phyloP scores from a whole-genome alignment of 1,284 basidiomycete species.

The Ustilago bromivora region DNA sequence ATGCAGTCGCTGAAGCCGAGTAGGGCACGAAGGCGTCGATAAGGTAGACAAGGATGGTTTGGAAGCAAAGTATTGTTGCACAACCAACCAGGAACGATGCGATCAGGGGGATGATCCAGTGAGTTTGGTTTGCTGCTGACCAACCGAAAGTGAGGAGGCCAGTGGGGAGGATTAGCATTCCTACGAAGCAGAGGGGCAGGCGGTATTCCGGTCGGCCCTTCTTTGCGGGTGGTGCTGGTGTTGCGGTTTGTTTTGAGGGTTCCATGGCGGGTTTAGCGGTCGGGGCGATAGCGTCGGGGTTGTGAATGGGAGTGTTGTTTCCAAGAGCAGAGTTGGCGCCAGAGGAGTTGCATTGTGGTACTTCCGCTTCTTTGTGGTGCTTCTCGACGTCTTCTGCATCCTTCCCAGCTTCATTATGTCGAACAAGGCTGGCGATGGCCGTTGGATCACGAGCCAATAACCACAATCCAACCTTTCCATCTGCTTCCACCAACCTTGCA shows the following conservation, averaged over 20 bases:
- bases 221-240: slow-evolving; percentile 7
- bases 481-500: slow-evolving; percentile 48
- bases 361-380: neutral
- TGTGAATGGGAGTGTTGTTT: slow-evolving; percentile 21
- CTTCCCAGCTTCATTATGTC: neutral
- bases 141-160: slow-evolving; percentile 71
- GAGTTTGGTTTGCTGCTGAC: slow-evolving; percentile 48
- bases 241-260: neutral
- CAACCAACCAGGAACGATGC: slow-evolving; percentile 58
- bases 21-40: slow-evolving; percentile 72
- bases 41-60: slow-evolving; percentile 71
- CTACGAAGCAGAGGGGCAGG: slow-evolving; percentile 71
- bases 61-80: slow-evolving; percentile 71
- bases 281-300: slow-evolving; percentile 1
- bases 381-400: slow-evolving; percentile 9
- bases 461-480: slow-evolving; percentile 48
- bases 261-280: neutral
- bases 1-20: slow-evolving; percentile 71
- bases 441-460: slow-evolving; percentile 29
- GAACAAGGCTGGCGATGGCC: neutral
- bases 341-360: neutral
- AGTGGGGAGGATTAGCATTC: slow-evolving; percentile 72
- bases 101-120: slow-evolving; percentile 57
- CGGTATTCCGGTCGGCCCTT: slow-evolving; percentile 61
- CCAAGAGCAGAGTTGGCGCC: slow-evolving; percentile 19